phyloP scores from a whole-genome alignment of 495 filamentous ascomycete species.

The Penicillium parvum region DNA sequence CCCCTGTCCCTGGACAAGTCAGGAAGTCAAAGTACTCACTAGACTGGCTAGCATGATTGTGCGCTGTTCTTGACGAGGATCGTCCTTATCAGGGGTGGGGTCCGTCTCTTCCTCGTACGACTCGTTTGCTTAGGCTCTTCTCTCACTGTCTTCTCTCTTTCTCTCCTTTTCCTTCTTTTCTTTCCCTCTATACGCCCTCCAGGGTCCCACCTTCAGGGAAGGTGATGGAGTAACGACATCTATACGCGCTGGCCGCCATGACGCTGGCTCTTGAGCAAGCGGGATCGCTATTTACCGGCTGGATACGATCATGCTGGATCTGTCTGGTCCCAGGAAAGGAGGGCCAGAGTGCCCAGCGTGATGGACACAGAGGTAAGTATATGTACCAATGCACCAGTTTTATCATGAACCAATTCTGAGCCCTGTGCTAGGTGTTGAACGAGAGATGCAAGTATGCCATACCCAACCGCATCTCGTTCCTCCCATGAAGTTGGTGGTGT shows the following conservation, averaged over 20 bases:
- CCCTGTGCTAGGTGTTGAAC: slow-evolving; percentile 28
- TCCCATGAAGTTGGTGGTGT: slow-evolving; percentile 41
- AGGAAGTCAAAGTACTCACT: no score
- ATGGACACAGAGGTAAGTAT: slow-evolving; percentile 21
- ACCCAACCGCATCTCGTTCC: slow-evolving; percentile 48
- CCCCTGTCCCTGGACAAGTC: slow-evolving; percentile 17
- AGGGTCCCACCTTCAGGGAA: slow-evolving; percentile 12
- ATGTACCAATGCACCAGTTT: no score
- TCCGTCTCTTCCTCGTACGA: slow-evolving; percentile 8
- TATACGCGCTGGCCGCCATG: slow-evolving; percentile 42
- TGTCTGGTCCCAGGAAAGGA: slow-evolving; percentile 28
- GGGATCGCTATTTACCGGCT: slow-evolving; percentile 40
- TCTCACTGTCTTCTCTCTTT: slow-evolving; percentile 2
- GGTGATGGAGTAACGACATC: slow-evolving; percentile 34
- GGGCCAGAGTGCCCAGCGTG: slow-evolving; percentile 23
- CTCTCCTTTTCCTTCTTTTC: slow-evolving; percentile 10
- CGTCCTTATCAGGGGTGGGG: slow-evolving; percentile 12
- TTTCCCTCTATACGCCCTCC: no score
- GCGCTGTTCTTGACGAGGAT: slow-evolving; percentile 1
- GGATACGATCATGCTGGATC: slow-evolving; percentile 41
- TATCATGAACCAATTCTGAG: no score
- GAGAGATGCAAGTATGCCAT: slow-evolving; percentile 46
- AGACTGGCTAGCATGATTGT: slow-evolving; percentile 5
- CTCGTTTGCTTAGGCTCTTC: slow-evolving; percentile 10
- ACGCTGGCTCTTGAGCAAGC: slow-evolving; percentile 40